Percentiles rank a stretch among this genome's conserved stretches.
Conservation (phyloP, 2,329 filamentous ascomycete species). For the Clarireedia sp. region DNA sequence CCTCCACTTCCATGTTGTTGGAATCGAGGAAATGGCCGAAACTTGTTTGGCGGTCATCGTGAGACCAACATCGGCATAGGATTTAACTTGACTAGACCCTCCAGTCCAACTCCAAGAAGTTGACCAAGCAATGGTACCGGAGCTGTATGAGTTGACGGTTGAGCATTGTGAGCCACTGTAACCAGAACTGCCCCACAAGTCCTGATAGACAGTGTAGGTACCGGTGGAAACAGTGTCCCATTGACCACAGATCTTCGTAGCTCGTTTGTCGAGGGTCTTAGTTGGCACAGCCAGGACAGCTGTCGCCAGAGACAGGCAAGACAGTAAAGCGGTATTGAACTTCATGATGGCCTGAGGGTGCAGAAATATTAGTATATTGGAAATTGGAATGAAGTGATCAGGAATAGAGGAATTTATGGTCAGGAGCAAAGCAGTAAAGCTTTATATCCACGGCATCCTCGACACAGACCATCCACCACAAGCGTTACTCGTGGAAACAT, state of each 20-base stretch:
- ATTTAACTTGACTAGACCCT: constrained; percentile 32
- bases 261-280: constrained; percentile 30
- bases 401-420: neutral
- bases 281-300: constrained; percentile 12
- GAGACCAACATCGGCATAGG: constrained; percentile 34
- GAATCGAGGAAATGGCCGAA: constrained; percentile 31
- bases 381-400: neutral
- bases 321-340: constrained; percentile 9
- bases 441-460: neutral
- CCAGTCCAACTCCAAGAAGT: constrained; percentile 35
- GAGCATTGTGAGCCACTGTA: constrained; percentile 31
- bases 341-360: constrained; percentile 11
- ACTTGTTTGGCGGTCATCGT: constrained; percentile 33
- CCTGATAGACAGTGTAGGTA: constrained; percentile 34
- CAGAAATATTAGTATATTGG: neutral
- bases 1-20: constrained; percentile 34
- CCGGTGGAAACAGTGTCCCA: constrained; percentile 23
- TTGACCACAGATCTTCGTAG: constrained; percentile 23
- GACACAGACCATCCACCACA: neutral
- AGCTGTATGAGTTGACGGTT: constrained; percentile 30
- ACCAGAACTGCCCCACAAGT: constrained; percentile 17
- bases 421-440: neutral
- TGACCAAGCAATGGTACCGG: constrained; percentile 32
- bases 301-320: constrained; percentile 6
- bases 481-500: neutral